These are phyloP conservation scores for Petunia secreta DNA, from an alignment of 257 asterid species.

Conservation along the genomic window DNA sequence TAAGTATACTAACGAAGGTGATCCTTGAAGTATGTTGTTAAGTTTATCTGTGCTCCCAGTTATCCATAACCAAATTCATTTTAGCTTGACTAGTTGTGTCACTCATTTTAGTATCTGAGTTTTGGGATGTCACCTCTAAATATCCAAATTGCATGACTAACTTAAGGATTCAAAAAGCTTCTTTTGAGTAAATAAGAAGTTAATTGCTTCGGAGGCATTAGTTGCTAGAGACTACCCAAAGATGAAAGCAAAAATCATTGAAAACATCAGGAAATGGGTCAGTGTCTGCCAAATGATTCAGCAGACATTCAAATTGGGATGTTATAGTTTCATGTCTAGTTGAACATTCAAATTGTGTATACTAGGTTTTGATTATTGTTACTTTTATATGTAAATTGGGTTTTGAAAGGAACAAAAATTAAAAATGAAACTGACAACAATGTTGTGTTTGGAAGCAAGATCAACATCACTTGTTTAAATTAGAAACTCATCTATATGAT, in stretches of 20 bases:
- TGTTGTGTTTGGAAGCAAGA: no score
- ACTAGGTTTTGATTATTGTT: no score
- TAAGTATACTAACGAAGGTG: background rate
- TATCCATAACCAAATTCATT: background rate
- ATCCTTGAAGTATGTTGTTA: background rate
- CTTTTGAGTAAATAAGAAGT: background rate
- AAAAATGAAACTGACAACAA: no score
- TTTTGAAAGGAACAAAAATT: no score
- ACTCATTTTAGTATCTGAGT: background rate
- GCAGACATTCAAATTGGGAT: no score
- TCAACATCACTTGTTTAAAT: background rate
- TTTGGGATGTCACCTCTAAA: background rate
- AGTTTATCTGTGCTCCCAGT: background rate
- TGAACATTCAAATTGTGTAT: no score
- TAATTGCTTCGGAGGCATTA: slow-evolving; percentile 15
- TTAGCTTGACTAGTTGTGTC: background rate
- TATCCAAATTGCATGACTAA: background rate
- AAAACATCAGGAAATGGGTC: no score
- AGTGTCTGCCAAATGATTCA: no score
- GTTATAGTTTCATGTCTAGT: no score
- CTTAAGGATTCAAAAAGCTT: background rate
- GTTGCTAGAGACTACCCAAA: background rate
- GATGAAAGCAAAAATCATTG: background rate
- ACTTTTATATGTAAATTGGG: no score
- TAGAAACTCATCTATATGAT: background rate